Base-by-base conservation (phyloP, 495 filamentous ascomycete species). In the Penicillium tannophilum region DNA sequence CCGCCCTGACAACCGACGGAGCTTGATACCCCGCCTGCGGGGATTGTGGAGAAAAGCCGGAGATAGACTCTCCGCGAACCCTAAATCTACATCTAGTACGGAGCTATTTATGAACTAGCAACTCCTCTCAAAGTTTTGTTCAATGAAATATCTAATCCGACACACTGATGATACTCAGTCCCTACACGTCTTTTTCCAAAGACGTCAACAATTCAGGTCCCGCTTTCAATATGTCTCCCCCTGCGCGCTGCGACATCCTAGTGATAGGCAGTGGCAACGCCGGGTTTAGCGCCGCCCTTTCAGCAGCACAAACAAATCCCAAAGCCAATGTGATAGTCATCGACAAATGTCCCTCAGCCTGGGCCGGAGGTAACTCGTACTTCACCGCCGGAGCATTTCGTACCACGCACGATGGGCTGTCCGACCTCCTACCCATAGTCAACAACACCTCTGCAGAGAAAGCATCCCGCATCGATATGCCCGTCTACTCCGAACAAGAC, bases 221-320 rank as follows among this genome's bases (percentile, higher is more conserved):
- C 4, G 20, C 20, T 23, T 14, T 36, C 51, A 63, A 24, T 6
- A 60, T 65, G 59, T 41, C 63, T 6, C 53, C 52, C 26, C 65
- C 56, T 62, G 62, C 65, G 47, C 61, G 52, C 55, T 72, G 61
- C 64, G 79, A 83, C 61, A 74, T 87, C 51, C 69, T 87, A 0
- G 72, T 88, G 6, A 64, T 85, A 52, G 84, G 84, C 56, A 66
- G 75, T 43, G 85, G 84, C 23, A 86, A 86, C 62, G 85, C 84
- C 16, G 85, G 84, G 28, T 82, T 86, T 70, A 79, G 69, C 12
- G 78, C 84, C 11, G 83, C 83, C 33, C 60, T 77, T 10, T 75
- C 82, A 4, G 82, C 84, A 5, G 64, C 67, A 1, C 68, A 82
- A 63, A 70, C 72, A 39, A 71, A 61, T 31, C 56, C 74, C 11